Base-by-base conservation (phyloP, 306 rosid species). In the Castanea crenata region DNA sequence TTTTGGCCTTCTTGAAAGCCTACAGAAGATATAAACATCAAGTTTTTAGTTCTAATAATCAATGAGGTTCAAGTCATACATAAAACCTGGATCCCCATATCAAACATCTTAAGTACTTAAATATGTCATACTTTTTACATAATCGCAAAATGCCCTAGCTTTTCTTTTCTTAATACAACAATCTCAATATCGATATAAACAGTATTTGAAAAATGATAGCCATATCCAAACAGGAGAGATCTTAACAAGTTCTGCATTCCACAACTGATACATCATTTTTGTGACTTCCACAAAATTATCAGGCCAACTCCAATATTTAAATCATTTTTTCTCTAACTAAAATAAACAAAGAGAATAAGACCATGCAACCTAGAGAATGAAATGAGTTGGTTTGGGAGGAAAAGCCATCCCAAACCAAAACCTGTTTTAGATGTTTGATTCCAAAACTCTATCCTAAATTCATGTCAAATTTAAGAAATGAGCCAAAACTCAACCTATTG, bases 1-100 rank as follows among this genome's bases (percentile, higher is more conserved):
- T 92, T 81, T 88, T 88, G 54, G 97, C 97, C 85, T 85, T 92
- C 91, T 92, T 92, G 90, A 89, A 92, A 69, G 90, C 94, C 97
- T 91, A 62, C 84, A 76, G 65, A 49, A 80, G 55, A 58, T 0
- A 63, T 35, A 73, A 44, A 12, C 13, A 59, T 62, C 6, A 20
- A 73, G 69, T 44, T 78, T 75, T 75, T 32, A 70, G 79, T 67
- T 64, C n/a, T 64, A 6, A 32, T 67, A 67, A 67, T n/a, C 72
- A 19, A 1, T 35, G 23, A 35, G 25, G 51, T 27, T 32, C 46
- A 49, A 3, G 27, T 27, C 6, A 61, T 15, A 4, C 4, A 41
- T 3, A 12, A 14, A 23, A 4, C 9, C 69, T 12, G 12, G 6
- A 23, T 59, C 31, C 41, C 69, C n/a, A 16, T 29, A 29, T 63